These are phyloP conservation scores for Aplosporella prunicola DNA, from an alignment of 2,329 filamentous ascomycete species.

Conservation along the genomic window DNA sequence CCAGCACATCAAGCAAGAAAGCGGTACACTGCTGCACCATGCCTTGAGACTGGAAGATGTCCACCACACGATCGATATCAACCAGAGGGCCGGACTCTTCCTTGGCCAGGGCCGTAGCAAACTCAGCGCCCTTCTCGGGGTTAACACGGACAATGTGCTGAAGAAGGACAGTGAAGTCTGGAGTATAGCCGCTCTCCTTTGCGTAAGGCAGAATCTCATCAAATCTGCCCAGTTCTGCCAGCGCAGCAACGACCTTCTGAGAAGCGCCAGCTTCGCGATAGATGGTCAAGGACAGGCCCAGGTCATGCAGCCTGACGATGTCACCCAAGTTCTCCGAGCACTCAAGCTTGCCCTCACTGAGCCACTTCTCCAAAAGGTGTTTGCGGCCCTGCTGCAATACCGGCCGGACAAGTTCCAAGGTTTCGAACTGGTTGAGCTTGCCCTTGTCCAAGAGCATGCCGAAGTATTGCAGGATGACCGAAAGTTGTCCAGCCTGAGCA, in stretches of 20 bases:
- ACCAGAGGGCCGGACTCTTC: conserved; percentile 79
- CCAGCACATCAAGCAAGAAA: conserved; percentile 92
- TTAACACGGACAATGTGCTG: conserved; percentile 88
- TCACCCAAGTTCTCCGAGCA: conserved; percentile 96
- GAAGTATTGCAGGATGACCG: conserved; percentile 93
- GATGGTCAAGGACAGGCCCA: conserved; percentile 76
- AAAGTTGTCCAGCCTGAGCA: conserved; percentile 74
- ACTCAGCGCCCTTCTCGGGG: conserved; percentile 89
- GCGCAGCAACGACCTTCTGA: conserved; percentile 88
- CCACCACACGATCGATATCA: conserved; percentile 87
- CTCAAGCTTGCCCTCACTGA: conserved; percentile 90
- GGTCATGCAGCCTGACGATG: conserved; percentile 79
- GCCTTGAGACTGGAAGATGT: conserved; percentile 96
- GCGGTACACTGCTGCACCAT: conserved; percentile 97
- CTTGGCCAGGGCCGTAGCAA: conserved; percentile 85
- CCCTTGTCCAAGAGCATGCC: conserved; percentile 96
- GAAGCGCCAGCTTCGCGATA: conserved; percentile 86
- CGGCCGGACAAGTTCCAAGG: conserved; percentile 82
- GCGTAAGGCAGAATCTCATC: conserved; percentile 94
- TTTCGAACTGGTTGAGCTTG: conserved; percentile 83
- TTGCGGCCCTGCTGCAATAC: conserved; percentile 91
- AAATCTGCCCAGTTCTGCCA: conserved; percentile 92
- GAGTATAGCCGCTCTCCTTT: conserved; percentile 73
- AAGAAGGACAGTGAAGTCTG: conserved; percentile 88
- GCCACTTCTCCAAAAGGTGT: conserved; percentile 95